Base-by-base conservation (phyloP, 192 early-diverging fungal genomes). In the Dispira simplex region DNA sequence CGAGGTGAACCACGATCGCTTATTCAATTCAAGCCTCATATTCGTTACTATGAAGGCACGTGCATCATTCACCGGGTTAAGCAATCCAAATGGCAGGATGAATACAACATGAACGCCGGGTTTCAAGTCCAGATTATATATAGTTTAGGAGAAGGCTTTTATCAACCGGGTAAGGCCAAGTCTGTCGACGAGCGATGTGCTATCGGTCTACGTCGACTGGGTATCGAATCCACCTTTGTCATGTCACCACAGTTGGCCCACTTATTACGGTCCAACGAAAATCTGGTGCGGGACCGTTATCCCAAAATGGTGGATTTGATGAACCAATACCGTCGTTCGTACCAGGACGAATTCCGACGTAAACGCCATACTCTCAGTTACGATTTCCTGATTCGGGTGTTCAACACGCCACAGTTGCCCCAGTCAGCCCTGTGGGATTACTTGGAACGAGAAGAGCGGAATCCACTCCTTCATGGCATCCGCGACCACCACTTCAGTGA, bases 81-180 rank as follows among this genome's bases (percentile, higher is more conserved):
- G n/a, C 48, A 70, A 44, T 69, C 76, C n/a, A 53, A 16, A 44
- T 76, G 69, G 71, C 65, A 68, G 6, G 70, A 59, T 27, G 58
- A 66, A 3, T 71, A 75, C 62, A 83, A 82, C 48, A 76, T 83
- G 53, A 75, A 80, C 39, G 71, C 83, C 0, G 83, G 83, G 5
- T 85, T 85, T 60, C 60, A 62, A 8, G 79, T 81, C 62, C 68
- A 70, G 9, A 68, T 85, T 28, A 64, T 68, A 11, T 76, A 82
- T 63, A 72, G 70, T 4, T 77, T 79, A 8, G 80, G 78, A 65
- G 65, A 74, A 18, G 63, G 58, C 5, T 70, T 77, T 0, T 69
- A 70, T 47, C 66, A 72, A 64, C 73, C 74, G 59, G 48, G 69
- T 18, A 48, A 70, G 44, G 71, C 74, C 64, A 72, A 75, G 26